Conservation (phyloP, 306 rosid species). For the Fagus sylvatica region DNA sequence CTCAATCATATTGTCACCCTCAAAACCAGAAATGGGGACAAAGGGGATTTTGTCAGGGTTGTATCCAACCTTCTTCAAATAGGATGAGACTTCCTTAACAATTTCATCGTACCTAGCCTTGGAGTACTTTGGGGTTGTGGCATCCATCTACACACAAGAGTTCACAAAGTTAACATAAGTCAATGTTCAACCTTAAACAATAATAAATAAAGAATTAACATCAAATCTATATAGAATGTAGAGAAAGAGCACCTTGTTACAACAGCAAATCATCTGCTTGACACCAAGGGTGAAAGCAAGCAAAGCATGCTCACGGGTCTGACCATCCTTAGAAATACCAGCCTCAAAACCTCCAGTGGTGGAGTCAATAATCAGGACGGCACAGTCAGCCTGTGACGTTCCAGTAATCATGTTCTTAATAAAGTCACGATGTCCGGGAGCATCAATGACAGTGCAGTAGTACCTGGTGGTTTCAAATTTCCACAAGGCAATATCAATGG, state of each 20-base stretch:
- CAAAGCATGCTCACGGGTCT: constrained; percentile 48
- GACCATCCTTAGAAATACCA: constrained; percentile 49
- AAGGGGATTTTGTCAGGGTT: constrained; percentile 40
- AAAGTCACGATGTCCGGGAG: constrained; percentile 45
- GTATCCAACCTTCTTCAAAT: constrained; percentile 40
- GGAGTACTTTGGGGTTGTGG: constrained; percentile 40
- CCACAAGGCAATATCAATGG: constrained; percentile 45
- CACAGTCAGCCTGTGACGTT: constrained; percentile 44
- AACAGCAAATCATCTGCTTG: constrained; percentile 45
- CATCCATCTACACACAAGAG: constrained; percentile 34
- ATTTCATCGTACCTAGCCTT: constrained; percentile 44
- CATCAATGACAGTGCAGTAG: constrained; percentile 47
- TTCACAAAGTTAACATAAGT: background rate
- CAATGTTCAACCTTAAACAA: background rate
- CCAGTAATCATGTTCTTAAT: constrained; percentile 51
- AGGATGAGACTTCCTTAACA: constrained; percentile 36
- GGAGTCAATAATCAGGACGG: constrained; percentile 43
- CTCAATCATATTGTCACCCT: constrained; percentile 43
- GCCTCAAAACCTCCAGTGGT: constrained; percentile 52
- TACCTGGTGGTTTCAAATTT: constrained; percentile 44
- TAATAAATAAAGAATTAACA: background rate
- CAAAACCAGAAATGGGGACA: constrained; percentile 46
- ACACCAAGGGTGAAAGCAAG: constrained; percentile 53
- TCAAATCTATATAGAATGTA: background rate
- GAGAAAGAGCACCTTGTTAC: constrained; percentile 33